These are phyloP conservation scores for Fusarium liriodendri DNA, from an alignment of 2,329 filamentous ascomycete genomes.

Conservation along the genomic window DNA sequence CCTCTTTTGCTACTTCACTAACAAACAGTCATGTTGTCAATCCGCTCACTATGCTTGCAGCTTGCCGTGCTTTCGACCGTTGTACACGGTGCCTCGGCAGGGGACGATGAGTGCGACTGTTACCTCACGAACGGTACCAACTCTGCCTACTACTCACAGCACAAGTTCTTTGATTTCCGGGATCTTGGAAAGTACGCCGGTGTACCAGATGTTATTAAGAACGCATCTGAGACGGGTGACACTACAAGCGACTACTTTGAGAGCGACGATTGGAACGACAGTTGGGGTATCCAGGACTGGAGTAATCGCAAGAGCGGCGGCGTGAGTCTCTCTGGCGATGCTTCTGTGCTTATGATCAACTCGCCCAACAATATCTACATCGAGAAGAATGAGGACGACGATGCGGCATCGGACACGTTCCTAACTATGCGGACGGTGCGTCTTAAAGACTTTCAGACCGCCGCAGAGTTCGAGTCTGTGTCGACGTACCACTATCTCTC, in stretches of 20 bases:
- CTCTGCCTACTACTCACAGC: slow-evolving; percentile 56
- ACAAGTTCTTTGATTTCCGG: slow-evolving; percentile 64
- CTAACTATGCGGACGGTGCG: slow-evolving; percentile 61
- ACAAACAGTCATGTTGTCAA: slow-evolving; percentile 12
- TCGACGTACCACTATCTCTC: slow-evolving; percentile 47
- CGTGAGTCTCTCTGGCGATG: slow-evolving; percentile 41
- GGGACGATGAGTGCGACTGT: slow-evolving; percentile 56
- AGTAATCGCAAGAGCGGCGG: slow-evolving; percentile 52
- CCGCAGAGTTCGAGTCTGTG: slow-evolving; percentile 59
- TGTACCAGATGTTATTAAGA: slow-evolving; percentile 48
- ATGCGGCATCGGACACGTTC: slow-evolving; percentile 52
- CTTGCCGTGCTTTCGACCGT: slow-evolving; percentile 11
- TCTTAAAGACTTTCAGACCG: slow-evolving; percentile 56
- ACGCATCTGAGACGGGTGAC: slow-evolving; percentile 41
- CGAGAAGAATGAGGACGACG: slow-evolving; percentile 53
- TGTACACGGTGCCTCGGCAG: slow-evolving; percentile 8
- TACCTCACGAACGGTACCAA: slow-evolving; percentile 60
- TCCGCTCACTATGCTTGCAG: slow-evolving; percentile 5
- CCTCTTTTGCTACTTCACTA: neutral
- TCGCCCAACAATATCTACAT: slow-evolving; percentile 60
- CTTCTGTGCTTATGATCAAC: slow-evolving; percentile 52
- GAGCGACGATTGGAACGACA: slow-evolving; percentile 48
- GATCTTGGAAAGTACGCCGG: slow-evolving; percentile 53
- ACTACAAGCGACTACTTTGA: slow-evolving; percentile 55
- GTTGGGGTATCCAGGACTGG: slow-evolving; percentile 56